Evolutionary conservation across 768 basidiomycete genomes (phyloP), one percentile per base, ranked within the genome.

Genomic region (Collybia nuda): DNA sequence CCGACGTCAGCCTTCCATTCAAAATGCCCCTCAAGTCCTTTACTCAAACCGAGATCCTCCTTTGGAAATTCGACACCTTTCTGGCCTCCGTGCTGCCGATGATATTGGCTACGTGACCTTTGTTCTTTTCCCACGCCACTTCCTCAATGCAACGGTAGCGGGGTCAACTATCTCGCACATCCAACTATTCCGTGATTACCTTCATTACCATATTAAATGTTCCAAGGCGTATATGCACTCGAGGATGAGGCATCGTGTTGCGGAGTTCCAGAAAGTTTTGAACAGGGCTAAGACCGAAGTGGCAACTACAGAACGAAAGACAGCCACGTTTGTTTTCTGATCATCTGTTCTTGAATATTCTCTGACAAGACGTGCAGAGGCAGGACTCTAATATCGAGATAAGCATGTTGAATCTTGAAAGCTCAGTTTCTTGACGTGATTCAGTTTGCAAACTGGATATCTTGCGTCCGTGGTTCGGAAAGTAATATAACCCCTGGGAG

Each of bases 141-240:
- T 98, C 68, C 67, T 80, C 53, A 89, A 85, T 59, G 75, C 83
- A 2, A 67, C 76, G 17, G 74, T 81, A 17, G 89, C 93, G 12
- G 75, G 81, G 2, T 74, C 77, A 35, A 94, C 93, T 12, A 97
- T 98, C 65, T 94, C 93, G 23, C 93, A 93, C 60, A 90, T 98
- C 61, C 93, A 98, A 66, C 76, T 96, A 21, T 98, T 99, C 88
- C 84, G 97, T 49, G 93, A 98, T 68, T 98, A 98, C 64, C 77
- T 99, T n/a, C 97, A 99, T 71, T 98, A 98, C 69, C 96, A 98
- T 65, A 97, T 99, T 80, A 98, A 96, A 62, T 95, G 93, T 66
- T 94, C 88, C 46, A 98, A 98, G 69, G 97, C 96, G 0, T 98
- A 99, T 72, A 96, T 99, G 93, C 96, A 98, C 70, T 95, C 93